A percentile compares a stretch with the other conserved stretches of the same genome.
These are phyloP conservation scores for Trichoderma atrobrunneum DNA, from an alignment of 2,329 filamentous ascomycete species.

Conservation along the genomic window DNA sequence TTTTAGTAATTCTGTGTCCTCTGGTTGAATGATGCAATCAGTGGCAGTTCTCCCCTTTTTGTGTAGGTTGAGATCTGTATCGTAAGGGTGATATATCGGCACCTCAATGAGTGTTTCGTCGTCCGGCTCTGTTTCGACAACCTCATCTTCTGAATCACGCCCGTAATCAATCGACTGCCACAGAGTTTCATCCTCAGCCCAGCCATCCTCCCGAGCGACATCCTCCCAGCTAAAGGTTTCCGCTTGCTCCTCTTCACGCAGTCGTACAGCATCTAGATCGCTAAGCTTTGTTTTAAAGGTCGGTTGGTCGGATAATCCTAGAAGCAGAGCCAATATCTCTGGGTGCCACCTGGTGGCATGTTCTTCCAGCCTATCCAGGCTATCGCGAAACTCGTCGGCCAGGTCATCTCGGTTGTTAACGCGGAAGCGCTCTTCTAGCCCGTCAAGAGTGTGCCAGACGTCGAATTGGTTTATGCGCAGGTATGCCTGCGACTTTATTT, in stretches of 20 bases:
- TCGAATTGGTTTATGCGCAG: conserved; percentile 74
- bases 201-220: conserved; percentile 72
- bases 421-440: conserved; percentile 82
- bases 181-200: conserved; percentile 62
- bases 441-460: conserved; percentile 61
- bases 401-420: conserved; percentile 76
- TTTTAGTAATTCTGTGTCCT: conserved; percentile 33
- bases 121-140: conserved; percentile 35
- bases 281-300: conserved; percentile 65
- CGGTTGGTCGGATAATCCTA: conserved; percentile 80
- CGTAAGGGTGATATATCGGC: conserved; percentile 32
- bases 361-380: conserved; percentile 58
- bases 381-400: conserved; percentile 63
- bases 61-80: conserved; percentile 20
- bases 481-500: conserved; percentile 54
- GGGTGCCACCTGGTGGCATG: conserved; percentile 65
- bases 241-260: conserved; percentile 40
- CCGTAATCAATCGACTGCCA: conserved; percentile 71
- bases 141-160: conserved; percentile 59
- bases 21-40: conserved; percentile 36
- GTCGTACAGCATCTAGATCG: conserved; percentile 55
- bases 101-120: conserved; percentile 37
- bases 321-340: conserved; percentile 73
- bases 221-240: conserved; percentile 71
- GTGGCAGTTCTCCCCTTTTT: conserved; percentile 27